Base-by-base conservation (phyloP, 352 stramenopile species). In the Globisporangium heterothallicum region DNA sequence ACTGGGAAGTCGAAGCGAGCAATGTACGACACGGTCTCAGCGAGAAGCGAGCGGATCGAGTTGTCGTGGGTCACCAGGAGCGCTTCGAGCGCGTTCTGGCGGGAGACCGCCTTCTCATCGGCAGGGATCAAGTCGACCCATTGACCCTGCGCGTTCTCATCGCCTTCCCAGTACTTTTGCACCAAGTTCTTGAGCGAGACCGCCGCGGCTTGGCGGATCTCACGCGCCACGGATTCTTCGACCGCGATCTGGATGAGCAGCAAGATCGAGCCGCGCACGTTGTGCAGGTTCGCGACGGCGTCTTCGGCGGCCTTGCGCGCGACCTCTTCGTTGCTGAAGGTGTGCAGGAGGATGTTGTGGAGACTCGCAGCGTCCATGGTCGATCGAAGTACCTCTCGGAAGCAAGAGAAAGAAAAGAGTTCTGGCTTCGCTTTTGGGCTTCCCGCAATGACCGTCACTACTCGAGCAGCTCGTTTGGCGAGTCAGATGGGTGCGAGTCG, bases 151-250 rank as follows among this genome's bases (percentile, higher is more conserved):
- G 82, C 72, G 42, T 95, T 66, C 46, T 89, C 69, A 7, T 61
- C 53, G 34, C 78, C 89, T 41, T 96, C 83, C 94, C 94, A 98
- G 59, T 95, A 95, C 74, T 97, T 95, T 27, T 95, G 76, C 54
- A 97, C 95, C 25, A 98, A 81, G 73, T 98, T 98, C 72, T 98
- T 98, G 30, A 98, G 74, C 65, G 94, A 87, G 64, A 98, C 95
- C 42, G 92, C 88, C 26, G 92, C 92, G 14, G 92, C 94, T 64
- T 98, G 92, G 38, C 94, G 84, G 42, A 98, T 84, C 56, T 92
- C 82, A 42, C 73, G 76, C 41, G 78, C 78, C 42, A 92, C 80
- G 19, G 59, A 71, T 44, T 75, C 65, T 56, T 86, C 78, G 40
- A 84, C 76, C 3, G 83, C 78, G 62, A 91, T 84, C 72, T 93